Evolutionary conservation across 179 eudicot species (phyloP).

Genomic region (Silene coronaria): DNA sequence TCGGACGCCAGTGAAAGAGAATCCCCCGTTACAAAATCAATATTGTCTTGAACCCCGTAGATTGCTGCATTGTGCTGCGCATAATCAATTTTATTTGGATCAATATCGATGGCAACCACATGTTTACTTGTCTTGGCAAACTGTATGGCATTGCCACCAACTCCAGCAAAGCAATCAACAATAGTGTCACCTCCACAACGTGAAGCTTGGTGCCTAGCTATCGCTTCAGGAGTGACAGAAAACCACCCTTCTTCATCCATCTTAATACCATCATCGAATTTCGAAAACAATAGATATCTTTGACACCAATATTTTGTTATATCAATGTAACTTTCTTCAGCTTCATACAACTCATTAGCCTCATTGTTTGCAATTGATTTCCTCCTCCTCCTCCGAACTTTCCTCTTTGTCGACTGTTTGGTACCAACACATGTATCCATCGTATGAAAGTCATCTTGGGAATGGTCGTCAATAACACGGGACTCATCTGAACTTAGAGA

Average conservation of each 20-base stretch:
- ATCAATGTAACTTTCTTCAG: conserved; percentile 34
- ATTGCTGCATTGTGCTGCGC: conserved; percentile 76
- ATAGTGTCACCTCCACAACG: conserved; percentile 57
- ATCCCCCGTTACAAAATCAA: conserved; percentile 75
- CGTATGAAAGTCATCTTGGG: conserved; percentile 21
- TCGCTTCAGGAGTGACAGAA: conserved; percentile 85
- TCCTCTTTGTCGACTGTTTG: conserved; percentile 49
- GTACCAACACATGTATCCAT: conserved; percentile 19
- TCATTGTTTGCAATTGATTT: conserved; percentile 32
- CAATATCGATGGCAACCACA: conserved; percentile 83
- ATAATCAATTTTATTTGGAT: conserved; percentile 72
- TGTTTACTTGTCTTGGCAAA: conserved; percentile 68
- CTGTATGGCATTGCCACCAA: conserved; percentile 92
- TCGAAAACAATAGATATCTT: conserved; percentile 68
- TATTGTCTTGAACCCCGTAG: conserved; percentile 67
- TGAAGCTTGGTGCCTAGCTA: conserved; percentile 80
- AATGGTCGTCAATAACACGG: conserved; percentile 15
- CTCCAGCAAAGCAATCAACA: conserved; percentile 82
- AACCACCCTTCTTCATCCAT: conserved; percentile 99
- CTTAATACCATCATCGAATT: conserved; percentile 64
- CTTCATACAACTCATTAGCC: conserved; percentile 31
- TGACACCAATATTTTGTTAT: conserved; percentile 81
- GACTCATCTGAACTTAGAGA: conserved; percentile 14
- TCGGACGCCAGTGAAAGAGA: conserved; percentile 50
- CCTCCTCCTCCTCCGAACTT: conserved; percentile 37